Base-by-base conservation (phyloP, 768 basidiomycete species). In the Suillus cothurnatus region DNA sequence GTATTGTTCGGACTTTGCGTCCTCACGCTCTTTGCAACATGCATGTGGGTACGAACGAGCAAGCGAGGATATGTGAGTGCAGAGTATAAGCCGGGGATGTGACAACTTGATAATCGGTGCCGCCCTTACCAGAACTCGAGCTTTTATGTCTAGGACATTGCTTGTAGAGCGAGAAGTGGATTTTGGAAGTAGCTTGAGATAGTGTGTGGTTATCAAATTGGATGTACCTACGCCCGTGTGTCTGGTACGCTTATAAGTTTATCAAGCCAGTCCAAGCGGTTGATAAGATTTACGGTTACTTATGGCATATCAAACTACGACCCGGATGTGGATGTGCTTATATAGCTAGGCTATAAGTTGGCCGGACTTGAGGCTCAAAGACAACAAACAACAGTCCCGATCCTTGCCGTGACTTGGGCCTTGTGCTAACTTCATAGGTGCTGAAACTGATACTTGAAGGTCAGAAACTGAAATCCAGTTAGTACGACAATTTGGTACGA, bases 1-100 rank as follows among this genome's bases (percentile, higher is more conserved):
- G 85, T 88, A 59, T 90, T 91, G 68, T 88, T 92, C 66, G 84
- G 81, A 8, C 73, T 93, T 23, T 88, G 88, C 70, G 62, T 81
- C 14, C 62, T 88, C 66, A 86, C 89, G 8, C 74, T 90, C 50
- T 61, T 82, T 6, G 80, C 81, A 38, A 89, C 90, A 15, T 82
- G 86, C 53, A 72, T 82, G 69, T 86, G 85, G 85, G 73, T 85
- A 70, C 78, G 79, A 23, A 70, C 73, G 50, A 76, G 78, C 45
- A 72, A 77, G 68, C 74, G 77, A 65, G 76, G 73, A 67, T 81
- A 74, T 66, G 77, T 82, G 67, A 76, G 78, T 68, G 82, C 71
- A 79, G 81, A 67, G 80, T 79, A 21, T 84, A 64, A 79, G 52
- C n/a, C n/a, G 52, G 69, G 56, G 61, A 63, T n/a, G 61, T 64